Evolutionary conservation across 23 red algal species (phyloP).

Genomic region (Gracilaria vermiculophylla): DNA sequence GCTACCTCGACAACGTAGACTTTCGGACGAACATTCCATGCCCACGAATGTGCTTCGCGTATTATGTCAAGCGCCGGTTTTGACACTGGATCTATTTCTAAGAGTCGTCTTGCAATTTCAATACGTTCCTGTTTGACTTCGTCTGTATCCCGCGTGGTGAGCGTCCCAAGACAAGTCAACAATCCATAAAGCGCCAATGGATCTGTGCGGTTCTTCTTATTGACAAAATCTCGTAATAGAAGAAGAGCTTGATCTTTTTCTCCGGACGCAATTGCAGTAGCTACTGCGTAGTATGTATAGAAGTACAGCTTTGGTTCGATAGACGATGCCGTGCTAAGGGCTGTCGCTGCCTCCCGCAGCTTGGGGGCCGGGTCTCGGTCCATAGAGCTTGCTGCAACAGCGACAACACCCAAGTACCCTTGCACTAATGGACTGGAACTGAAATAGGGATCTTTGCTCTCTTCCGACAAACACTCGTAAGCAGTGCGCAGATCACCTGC

Average conservation of each 20-base stretch:
- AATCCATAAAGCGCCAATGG: conserved; percentile 57
- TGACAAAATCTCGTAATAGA: conserved; percentile 42
- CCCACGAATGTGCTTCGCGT: conserved; percentile 61
- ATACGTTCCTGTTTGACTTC: conserved; percentile 48
- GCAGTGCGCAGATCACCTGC: conserved; percentile 17
- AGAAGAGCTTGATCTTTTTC: conserved; percentile 36
- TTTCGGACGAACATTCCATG: conserved; percentile 25
- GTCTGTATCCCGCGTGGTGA: not conserved
- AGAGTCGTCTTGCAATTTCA: conserved; percentile 41
- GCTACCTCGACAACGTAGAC: conserved; percentile 41
- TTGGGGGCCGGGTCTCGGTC: conserved; percentile 26
- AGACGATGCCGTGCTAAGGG: conserved; percentile 23
- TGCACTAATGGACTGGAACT: conserved; percentile 33
- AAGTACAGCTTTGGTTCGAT: conserved; percentile 48
- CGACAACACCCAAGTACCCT: conserved; percentile 50
- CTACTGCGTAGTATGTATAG: conserved; percentile 52
- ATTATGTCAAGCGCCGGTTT: conserved; percentile 33
- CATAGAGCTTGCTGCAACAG: conserved; percentile 17
- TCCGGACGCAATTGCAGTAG: conserved; percentile 41
- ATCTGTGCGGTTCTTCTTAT: conserved; percentile 29
- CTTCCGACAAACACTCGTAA: conserved; percentile 24
- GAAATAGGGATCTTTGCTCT: conserved; percentile 34
- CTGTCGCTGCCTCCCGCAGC: conserved; percentile 14
- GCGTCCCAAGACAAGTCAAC: conserved; percentile 16
- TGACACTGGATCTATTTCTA: conserved; percentile 45